These are phyloP conservation scores for Blastobotrys terrestris DNA, from an alignment of 805 yeast genomes.

Conservation along the genomic window DNA sequence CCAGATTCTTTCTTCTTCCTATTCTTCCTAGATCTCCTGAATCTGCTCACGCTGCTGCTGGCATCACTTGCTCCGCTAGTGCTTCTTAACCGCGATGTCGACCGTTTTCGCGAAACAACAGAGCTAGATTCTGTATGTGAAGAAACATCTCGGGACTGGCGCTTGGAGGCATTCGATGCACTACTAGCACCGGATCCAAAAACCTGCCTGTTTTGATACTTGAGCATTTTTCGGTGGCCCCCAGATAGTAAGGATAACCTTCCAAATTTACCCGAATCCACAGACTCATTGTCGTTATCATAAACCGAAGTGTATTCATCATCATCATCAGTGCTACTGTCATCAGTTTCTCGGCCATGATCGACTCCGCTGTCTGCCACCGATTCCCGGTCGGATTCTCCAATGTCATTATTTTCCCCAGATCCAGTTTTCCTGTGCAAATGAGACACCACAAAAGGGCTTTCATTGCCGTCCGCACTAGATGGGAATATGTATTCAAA, in stretches of 20 bases:
- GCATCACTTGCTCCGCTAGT: not conserved
- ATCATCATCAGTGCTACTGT: not conserved
- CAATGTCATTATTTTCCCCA: conserved; percentile 5
- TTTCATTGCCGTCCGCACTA: conserved; percentile 26
- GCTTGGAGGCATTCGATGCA: not conserved
- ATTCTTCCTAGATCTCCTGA: conserved; percentile 3
- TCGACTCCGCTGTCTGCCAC: not conserved
- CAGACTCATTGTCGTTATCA: not conserved
- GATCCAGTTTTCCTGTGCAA: conserved; percentile 9
- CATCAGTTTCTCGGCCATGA: not conserved
- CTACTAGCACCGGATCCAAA: not conserved
- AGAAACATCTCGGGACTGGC: not conserved
- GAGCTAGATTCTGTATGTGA: not conserved
- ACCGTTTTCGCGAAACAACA: not conserved
- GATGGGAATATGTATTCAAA: conserved; percentile 68
- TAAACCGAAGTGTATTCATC: conserved; percentile 1
- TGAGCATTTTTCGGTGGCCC: not conserved
- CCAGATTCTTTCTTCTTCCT: conserved; percentile 4
- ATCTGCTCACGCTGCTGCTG: not conserved
- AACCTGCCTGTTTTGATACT: not conserved
- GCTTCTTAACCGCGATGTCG: not conserved
- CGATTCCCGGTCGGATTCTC: conserved; percentile 3
- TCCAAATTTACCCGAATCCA: not conserved
- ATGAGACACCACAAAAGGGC: conserved; percentile 21
- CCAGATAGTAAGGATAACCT: not conserved